These are phyloP conservation scores for Lentinula raphanica DNA, from an alignment of 768 basidiomycete species.

Conservation along the genomic window DNA sequence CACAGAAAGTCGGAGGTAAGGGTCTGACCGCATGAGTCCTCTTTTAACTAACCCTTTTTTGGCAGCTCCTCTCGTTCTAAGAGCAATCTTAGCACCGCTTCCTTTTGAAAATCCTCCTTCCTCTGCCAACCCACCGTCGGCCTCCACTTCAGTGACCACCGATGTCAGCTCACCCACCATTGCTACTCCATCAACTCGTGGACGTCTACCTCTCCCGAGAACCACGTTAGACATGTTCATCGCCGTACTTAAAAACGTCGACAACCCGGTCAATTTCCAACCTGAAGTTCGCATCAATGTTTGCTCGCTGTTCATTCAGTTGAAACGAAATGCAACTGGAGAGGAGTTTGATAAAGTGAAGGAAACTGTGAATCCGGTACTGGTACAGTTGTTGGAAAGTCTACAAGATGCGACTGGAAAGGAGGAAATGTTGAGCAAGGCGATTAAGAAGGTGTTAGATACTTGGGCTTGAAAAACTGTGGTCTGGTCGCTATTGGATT, in stretches of 20 bases:
- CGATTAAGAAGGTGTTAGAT: conserved; percentile 35
- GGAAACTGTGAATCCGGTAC: conserved; percentile 40
- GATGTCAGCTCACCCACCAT: conserved; percentile 45
- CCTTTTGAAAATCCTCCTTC: conserved; percentile 33
- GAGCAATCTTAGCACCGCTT: conserved; percentile 50
- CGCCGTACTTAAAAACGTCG: conserved; percentile 52
- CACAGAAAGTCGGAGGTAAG: conserved; percentile 61
- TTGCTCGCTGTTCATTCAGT: conserved; percentile 65
- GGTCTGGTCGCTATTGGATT: not conserved
- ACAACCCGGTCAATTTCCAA: conserved; percentile 55
- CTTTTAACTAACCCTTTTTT: conserved; percentile 4
- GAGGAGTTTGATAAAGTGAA: conserved; percentile 47
- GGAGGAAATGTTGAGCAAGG: conserved; percentile 37
- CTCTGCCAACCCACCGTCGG: conserved; percentile 28
- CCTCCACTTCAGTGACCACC: conserved; percentile 36
- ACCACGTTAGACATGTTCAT: conserved; percentile 67
- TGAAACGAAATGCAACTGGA: conserved; percentile 48
- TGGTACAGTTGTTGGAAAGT: conserved; percentile 44
- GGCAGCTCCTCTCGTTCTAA: conserved; percentile 58
- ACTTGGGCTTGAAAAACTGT: conserved; percentile 27
- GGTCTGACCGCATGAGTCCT: conserved; percentile 9
- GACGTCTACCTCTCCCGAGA: conserved; percentile 38
- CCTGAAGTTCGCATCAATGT: conserved; percentile 73
- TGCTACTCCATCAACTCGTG: conserved; percentile 29
- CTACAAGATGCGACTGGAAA: conserved; percentile 29